Evolutionary conservation across 192 early-diverging fungal genomes (phyloP).

Genomic region (Podila minutissima): DNA sequence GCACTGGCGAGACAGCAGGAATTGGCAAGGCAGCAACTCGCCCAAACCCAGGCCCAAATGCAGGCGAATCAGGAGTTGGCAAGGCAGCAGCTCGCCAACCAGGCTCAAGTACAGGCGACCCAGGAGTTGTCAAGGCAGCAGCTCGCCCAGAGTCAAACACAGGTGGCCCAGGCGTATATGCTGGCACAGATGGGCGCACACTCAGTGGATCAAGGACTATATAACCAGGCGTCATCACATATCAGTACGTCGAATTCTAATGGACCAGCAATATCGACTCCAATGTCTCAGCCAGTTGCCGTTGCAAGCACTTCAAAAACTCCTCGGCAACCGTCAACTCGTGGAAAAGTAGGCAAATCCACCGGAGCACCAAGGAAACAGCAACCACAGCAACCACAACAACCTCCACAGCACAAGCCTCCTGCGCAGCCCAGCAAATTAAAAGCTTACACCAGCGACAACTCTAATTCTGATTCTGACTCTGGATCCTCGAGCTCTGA

Average conservation of each 20-base stretch:
- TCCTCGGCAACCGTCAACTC: slow-evolving; percentile 8
- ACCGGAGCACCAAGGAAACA: slow-evolving; percentile 9
- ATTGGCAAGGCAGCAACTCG: background rate
- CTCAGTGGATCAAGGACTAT: background rate
- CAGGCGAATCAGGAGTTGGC: too few species aligned
- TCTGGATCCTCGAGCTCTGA: slow-evolving; percentile 42
- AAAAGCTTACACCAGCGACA: slow-evolving; percentile 18
- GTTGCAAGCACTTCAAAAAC: background rate
- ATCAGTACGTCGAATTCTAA: background rate
- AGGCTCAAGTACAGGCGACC: background rate
- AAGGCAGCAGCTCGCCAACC: background rate
- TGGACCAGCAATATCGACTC: background rate
- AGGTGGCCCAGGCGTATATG: background rate
- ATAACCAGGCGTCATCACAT: background rate
- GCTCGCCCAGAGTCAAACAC: background rate
- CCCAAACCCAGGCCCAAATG: background rate
- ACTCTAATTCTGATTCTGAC: slow-evolving; percentile 31
- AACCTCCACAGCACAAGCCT: background rate
- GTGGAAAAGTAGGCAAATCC: slow-evolving; percentile 7
- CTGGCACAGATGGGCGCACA: background rate
- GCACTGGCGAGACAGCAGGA: background rate
- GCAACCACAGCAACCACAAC: background rate
- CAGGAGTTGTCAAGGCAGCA: too few species aligned
- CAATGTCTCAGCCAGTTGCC: background rate
- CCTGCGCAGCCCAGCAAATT: background rate